phyloP scores from a whole-genome alignment of 352 stramenopile genomes.

The Aphanomyces cochlioides region DNA sequence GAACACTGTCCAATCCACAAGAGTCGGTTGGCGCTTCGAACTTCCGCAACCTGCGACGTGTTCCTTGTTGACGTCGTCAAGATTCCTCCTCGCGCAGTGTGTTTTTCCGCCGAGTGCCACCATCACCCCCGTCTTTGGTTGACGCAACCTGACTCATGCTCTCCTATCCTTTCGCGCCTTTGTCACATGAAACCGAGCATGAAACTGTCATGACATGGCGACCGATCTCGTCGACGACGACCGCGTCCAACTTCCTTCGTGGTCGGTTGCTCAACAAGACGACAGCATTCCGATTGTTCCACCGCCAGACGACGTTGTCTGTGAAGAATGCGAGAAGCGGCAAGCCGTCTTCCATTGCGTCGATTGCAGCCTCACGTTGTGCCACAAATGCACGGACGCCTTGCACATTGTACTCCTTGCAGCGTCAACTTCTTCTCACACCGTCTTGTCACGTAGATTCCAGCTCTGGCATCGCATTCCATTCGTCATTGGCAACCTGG shows the following conservation, averaged over 20 bases:
- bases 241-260: too few species aligned
- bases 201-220: too few species aligned
- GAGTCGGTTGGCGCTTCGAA: neutral
- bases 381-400: conserved; percentile 60
- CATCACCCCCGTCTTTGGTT: too few species aligned
- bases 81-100: too few species aligned
- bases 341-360: conserved; percentile 36
- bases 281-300: neutral
- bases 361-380: conserved; percentile 50
- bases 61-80: too few species aligned
- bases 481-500: conserved; percentile 32
- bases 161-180: too few species aligned
- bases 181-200: too few species aligned
- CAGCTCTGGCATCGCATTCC: conserved; percentile 39
- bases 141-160: too few species aligned
- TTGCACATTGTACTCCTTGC: conserved; percentile 65
- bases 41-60: too few species aligned
- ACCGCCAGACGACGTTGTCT: conserved; percentile 29
- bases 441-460: conserved; percentile 39
- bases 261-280: too few species aligned
- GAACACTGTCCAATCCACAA: neutral
- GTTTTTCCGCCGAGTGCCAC: too few species aligned
- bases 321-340: conserved; percentile 55
- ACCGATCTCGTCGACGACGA: too few species aligned
- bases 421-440: neutral